These are phyloP conservation scores for Rhamnella rubrinervis DNA, from an alignment of 331 rosid genomes.

Conservation along the genomic window DNA sequence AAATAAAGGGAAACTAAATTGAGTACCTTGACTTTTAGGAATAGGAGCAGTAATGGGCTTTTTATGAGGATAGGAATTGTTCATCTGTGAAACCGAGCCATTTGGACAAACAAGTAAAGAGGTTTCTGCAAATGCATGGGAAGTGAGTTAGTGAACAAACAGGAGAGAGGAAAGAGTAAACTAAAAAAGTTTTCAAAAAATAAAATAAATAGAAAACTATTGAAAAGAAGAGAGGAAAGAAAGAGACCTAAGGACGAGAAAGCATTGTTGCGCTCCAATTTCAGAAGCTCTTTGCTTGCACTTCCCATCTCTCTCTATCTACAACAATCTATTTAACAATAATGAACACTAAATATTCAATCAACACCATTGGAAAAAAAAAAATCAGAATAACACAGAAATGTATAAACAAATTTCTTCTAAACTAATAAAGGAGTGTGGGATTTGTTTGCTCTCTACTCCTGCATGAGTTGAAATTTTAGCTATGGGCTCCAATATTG, in stretches of 20 bases:
- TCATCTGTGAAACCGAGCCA: conserved; percentile 4
- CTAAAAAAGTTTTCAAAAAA: neutral
- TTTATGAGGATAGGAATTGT: conserved; percentile 34
- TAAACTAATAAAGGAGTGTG: too few relatives aligned
- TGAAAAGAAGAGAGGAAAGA: conserved; percentile 2
- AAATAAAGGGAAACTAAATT: neutral
- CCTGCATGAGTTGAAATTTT: too few relatives aligned
- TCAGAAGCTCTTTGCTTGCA: conserved; percentile 79
- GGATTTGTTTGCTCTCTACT: too few relatives aligned
- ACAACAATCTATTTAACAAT: neutral
- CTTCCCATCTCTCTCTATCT: conserved; percentile 35
- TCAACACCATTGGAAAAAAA: too few relatives aligned
- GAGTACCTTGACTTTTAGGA: conserved; percentile 60
- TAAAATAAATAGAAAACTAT: neutral
- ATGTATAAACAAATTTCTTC: too few relatives aligned
- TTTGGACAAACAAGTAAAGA: conserved; percentile 48
- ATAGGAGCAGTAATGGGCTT: conserved; percentile 38
- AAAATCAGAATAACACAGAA: too few relatives aligned
- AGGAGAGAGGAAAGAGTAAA: neutral
- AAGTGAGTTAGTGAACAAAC: neutral
- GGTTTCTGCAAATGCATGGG: conserved; percentile 41
- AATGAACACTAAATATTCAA: too few relatives aligned
- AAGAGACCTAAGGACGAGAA: conserved; percentile 55
- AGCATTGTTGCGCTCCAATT: conserved; percentile 48
- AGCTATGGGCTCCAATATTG: too few relatives aligned